Evolutionary conservation across 2,329 filamentous ascomycete genomes (phyloP).

Genomic region (Neofusicoccum parvum): DNA sequence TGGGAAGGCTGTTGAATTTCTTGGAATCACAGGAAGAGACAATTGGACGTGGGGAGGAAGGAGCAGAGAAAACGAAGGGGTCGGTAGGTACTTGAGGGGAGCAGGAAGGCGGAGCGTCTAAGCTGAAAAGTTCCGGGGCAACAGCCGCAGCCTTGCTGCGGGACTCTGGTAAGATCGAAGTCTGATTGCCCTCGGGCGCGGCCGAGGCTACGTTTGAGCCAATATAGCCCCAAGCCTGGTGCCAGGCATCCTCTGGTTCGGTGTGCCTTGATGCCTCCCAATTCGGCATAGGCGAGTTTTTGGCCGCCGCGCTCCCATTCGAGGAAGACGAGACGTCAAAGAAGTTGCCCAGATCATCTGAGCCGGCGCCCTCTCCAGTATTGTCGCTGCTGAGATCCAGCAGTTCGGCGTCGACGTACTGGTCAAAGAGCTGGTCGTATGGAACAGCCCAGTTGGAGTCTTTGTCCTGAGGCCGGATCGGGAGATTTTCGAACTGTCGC

Average conservation of each 20-base stretch:
- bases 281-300: constrained; percentile 53
- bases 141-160: constrained; percentile 34
- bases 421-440: constrained; percentile 62
- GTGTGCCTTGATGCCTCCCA: constrained; percentile 40
- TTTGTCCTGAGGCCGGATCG: constrained; percentile 54
- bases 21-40: constrained; percentile 24
- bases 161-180: constrained; percentile 36
- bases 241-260: constrained; percentile 53
- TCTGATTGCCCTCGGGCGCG: constrained; percentile 29
- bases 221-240: constrained; percentile 54
- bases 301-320: constrained; percentile 52
- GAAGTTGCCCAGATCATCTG: constrained; percentile 54
- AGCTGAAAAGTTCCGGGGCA: constrained; percentile 36
- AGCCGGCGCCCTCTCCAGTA: constrained; percentile 50
- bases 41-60: constrained; percentile 35
- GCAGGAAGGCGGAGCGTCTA: constrained; percentile 28
- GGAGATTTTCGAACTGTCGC: constrained; percentile 31
- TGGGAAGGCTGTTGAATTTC: constrained; percentile 24
- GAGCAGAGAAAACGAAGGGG: constrained; percentile 32
- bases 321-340: constrained; percentile 52
- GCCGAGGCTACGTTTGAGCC: constrained; percentile 52
- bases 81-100: constrained; percentile 22
- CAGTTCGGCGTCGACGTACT: constrained; percentile 62
- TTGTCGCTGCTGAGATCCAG: constrained; percentile 49
- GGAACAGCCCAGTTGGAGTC: constrained; percentile 58